Conservation (phyloP, 1,139 yeast genomes). For the Candida frijolesensis region DNA sequence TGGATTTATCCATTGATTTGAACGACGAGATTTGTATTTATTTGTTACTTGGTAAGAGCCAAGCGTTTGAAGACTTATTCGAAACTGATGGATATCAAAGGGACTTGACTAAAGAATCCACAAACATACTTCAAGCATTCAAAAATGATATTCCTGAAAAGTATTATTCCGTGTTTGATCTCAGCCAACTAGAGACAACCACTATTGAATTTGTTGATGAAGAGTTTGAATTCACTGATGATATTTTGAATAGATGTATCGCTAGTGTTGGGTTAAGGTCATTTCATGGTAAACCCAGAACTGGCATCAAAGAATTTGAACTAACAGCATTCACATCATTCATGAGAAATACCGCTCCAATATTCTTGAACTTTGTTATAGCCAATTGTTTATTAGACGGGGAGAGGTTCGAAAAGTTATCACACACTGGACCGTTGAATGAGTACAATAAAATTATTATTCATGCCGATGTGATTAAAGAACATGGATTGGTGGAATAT, state of each 20-base stretch:
- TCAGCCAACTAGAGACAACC: conserved; percentile 16
- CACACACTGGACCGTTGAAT: conserved; percentile 6
- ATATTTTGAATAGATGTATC: conserved; percentile 26
- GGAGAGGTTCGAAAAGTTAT: conserved; percentile 11
- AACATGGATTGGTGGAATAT: conserved; percentile 51
- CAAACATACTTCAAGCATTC: conserved; percentile 4
- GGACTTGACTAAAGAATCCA: conserved; percentile 24
- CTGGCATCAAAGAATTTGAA: conserved; percentile 28
- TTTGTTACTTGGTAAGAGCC: conserved; percentile 32
- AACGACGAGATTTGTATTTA: conserved; percentile 23
- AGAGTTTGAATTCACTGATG: conserved; percentile 22
- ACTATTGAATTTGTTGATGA: conserved; percentile 21
- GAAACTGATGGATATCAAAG: conserved; percentile 20
- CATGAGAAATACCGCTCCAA: conserved; percentile 41
- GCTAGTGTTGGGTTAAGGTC: conserved; percentile 52
- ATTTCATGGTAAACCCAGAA: conserved; percentile 11
- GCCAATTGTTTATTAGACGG: conserved; percentile 18
- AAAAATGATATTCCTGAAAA: conserved; percentile 34
- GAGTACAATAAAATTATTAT: conserved; percentile 19
- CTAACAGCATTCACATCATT: conserved; percentile 58
- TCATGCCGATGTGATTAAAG: conserved; percentile 48
- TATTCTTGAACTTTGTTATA: conserved; percentile 31
- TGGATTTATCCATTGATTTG: conserved; percentile 26
- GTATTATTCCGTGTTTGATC: conserved; percentile 17
- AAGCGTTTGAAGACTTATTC: conserved; percentile 16